Conservation (phyloP, 1,139 yeast genomes). For the Meyerozyma sp. region DNA sequence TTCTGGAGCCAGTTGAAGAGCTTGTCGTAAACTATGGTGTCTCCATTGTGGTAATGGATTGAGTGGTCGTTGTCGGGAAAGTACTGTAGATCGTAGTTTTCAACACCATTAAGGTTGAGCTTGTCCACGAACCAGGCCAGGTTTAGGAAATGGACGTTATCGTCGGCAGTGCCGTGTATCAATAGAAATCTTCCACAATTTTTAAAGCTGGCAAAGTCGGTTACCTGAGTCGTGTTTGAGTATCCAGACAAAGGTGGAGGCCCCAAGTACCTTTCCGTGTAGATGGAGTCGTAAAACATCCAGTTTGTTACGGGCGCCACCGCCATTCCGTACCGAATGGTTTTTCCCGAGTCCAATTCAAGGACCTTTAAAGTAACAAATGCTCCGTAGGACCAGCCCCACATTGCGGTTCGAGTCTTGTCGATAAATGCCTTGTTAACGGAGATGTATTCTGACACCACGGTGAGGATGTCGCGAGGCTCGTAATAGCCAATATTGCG, state of each 20-base stretch:
- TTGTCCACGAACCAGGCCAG: constrained; percentile 70
- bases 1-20: constrained; percentile 61
- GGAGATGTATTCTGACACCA: constrained; percentile 57
- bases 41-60: constrained; percentile 75
- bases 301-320: constrained; percentile 90
- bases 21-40: constrained; percentile 68
- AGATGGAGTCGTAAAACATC: constrained; percentile 73
- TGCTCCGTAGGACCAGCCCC: constrained; percentile 98
- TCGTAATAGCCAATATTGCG: constrained; percentile 81
- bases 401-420: constrained; percentile 61
- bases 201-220: constrained; percentile 44
- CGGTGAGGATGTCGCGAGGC: constrained; percentile 70
- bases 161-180: constrained; percentile 97
- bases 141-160: constrained; percentile 91
- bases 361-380: constrained; percentile 71
- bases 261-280: constrained; percentile 90
- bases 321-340: constrained; percentile 66
- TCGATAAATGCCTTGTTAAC: constrained; percentile 52
- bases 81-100: constrained; percentile 83
- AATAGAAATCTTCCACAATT: constrained; percentile 57
- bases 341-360: constrained; percentile 63
- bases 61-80: constrained; percentile 94
- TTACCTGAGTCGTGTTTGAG: constrained; percentile 38
- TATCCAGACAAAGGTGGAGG: constrained; percentile 55
- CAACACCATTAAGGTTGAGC: constrained; percentile 55